Evolutionary conservation across 306 rosid genomes (phyloP).

Genomic region (Vigna reflexopilosa): DNA sequence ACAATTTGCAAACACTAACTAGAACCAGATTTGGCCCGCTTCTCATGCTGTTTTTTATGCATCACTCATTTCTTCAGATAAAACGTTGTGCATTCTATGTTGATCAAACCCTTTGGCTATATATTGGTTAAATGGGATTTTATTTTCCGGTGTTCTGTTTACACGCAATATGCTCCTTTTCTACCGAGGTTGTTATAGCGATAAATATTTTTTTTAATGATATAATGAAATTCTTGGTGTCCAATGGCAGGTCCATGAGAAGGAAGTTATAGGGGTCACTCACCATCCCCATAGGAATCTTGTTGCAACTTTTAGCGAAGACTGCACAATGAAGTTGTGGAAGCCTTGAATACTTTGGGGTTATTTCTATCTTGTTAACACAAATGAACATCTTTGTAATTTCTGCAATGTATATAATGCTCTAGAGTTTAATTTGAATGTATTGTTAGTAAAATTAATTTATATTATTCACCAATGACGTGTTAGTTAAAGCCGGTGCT

Average conservation of each 20-base stretch:
- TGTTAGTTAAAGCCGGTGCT: not conserved
- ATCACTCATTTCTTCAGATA: not conserved
- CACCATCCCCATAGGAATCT: slow-evolving; percentile 99
- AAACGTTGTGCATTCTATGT: slow-evolving; percentile 9
- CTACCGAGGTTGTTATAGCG: not conserved
- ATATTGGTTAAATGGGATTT: not conserved
- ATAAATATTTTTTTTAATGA: not conserved
- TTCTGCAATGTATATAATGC: slow-evolving; percentile 24
- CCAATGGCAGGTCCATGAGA: slow-evolving; percentile 84
- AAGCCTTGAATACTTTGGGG: slow-evolving; percentile 63
- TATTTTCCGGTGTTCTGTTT: not conserved
- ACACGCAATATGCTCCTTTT: not conserved
- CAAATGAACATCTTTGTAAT: slow-evolving; percentile 23
- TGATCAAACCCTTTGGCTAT: not conserved
- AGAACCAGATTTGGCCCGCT: not conserved
- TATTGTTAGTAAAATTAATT: not conserved
- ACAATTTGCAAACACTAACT: slow-evolving; percentile 5
- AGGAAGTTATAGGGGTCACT: slow-evolving; percentile 87
- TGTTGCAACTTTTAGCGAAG: slow-evolving; percentile 85
- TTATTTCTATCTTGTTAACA: slow-evolving; percentile 19
- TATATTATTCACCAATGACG: not conserved
- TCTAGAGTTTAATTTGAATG: slow-evolving; percentile 10
- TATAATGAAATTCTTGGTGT: slow-evolving; percentile 8
- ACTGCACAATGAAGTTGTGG: slow-evolving; percentile 95
- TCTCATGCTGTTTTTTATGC: not conserved